Evolutionary conservation across 2,329 filamentous ascomycete genomes (phyloP).

Genomic region (Fusarium foetens): DNA sequence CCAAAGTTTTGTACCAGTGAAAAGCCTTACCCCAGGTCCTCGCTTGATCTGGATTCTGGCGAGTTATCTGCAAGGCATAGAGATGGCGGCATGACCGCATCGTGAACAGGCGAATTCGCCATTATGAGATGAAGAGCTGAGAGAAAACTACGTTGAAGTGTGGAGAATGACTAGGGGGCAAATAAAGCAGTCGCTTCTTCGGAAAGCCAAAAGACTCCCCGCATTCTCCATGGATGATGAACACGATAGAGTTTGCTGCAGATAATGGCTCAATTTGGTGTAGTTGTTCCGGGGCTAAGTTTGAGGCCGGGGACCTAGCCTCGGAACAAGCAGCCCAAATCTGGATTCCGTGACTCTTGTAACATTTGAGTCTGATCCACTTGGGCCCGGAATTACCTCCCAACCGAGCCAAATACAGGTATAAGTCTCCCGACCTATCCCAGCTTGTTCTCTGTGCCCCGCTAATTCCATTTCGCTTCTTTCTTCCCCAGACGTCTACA

Average conservation of each 20-base stretch:
- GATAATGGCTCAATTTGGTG: neutral
- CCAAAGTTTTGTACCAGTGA: too few species aligned
- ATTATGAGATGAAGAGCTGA: neutral
- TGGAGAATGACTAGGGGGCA: too few species aligned
- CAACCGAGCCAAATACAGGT: neutral
- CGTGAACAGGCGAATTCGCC: neutral
- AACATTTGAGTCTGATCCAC: neutral
- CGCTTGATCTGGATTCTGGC: neutral
- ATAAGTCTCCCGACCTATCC: neutral
- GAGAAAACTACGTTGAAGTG: neutral
- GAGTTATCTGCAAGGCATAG: neutral
- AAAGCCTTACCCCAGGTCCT: neutral
- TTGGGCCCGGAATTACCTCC: neutral
- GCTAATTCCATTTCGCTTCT: neutral
- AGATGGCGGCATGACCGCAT: neutral
- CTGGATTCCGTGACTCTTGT: fast-evolving
- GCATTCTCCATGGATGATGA: too few species aligned
- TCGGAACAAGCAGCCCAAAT: neutral
- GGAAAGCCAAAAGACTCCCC: too few species aligned
- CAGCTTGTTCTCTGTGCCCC: neutral
- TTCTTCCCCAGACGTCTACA: neutral
- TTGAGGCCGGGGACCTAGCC: fast-evolving
- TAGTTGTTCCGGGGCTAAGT: neutral
- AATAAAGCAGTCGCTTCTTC: too few species aligned
- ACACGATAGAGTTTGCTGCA: neutral